Evolutionary conservation across 2,329 filamentous ascomycete genomes (phyloP), one percentile per base, ranked within the genome.

Genomic region (Clonostachys rosea): DNA sequence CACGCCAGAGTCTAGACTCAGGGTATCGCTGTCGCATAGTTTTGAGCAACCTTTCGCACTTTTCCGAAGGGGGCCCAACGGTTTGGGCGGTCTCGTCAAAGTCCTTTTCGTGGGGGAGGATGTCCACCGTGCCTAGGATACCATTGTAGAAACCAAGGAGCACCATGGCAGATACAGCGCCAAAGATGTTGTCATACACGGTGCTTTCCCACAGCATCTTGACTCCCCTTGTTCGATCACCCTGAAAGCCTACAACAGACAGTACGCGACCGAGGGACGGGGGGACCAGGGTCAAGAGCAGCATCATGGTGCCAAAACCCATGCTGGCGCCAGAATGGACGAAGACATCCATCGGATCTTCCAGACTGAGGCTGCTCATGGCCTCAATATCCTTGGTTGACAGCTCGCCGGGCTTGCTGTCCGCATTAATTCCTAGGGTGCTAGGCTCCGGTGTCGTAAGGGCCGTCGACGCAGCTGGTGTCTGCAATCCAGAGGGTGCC

Each of bases 281-380:
- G 0, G 94, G 95, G 1, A 97, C 84, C 71, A 97, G 87, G 12
- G 90, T 95, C n/a, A 97, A 84, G 46, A 97, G 75, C 2, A 97
- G 75, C 13, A 95, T 77, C 2, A 97, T 70, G 34, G 95, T 78
- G 4, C 94, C 94, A 58, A 91, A 96, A 65, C 91, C 96, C 65
- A 96, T 86, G 60, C 88, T 94, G 6, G 85, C 82, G 10, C 91
- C 92, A 0, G 89, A 91, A 63, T 96, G 90, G 36, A 96, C 84
- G 61, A 96, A 99, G 18, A 86, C 69, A 63, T 97, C 92, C 16
- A 92, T 80, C 0, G 88, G 83, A 50, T 91, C 83, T 36, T 79
- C 82, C 54, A 92, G 86, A 10, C 24, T 30, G 24, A 3, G 24
- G 9, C 24, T 6, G 24, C 24, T 30, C 24, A 30, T 30, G 36